Conservation (phyloP, 2,329 filamentous ascomycete genomes). For the Sphaerulina musiva region DNA sequence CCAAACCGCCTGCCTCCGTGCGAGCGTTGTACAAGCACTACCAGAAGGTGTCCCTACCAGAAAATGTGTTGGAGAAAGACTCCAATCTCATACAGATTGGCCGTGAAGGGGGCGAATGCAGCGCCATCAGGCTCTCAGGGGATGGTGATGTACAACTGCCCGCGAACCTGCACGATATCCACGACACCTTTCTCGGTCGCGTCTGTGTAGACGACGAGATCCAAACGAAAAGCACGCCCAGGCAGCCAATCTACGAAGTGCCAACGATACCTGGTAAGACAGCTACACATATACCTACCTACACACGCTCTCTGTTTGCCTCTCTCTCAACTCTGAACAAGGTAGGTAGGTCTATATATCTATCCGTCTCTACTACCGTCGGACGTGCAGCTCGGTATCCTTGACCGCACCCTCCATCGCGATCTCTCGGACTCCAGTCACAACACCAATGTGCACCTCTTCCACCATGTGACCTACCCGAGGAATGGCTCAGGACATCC, state of each 20-base stretch:
- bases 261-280: constrained; percentile 60
- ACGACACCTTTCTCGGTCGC: constrained; percentile 17
- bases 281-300: neutral
- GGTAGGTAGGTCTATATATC: constrained; percentile 68
- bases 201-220: neutral
- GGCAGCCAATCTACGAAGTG: constrained; percentile 48
- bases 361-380: constrained; percentile 68
- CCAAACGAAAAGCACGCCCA: neutral
- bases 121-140: neutral
- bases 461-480: constrained; percentile 65
- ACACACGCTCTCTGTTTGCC: no score
- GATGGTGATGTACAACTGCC: constrained; percentile 8
- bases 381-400: constrained; percentile 59
- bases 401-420: constrained; percentile 68
- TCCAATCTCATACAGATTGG: constrained; percentile 15
- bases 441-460: constrained; percentile 83
- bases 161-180: constrained; percentile 11
- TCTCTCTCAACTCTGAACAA: constrained; percentile 20
- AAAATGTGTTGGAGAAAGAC: constrained; percentile 39
- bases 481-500: constrained; percentile 21
- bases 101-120: neutral
- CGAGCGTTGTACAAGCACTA: constrained; percentile 69
- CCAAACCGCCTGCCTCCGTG: constrained; percentile 66
- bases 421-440: constrained; percentile 69
- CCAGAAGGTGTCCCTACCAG: constrained; percentile 51